Conservation (phyloP, 2,329 filamentous ascomycete species). For the Malbranchea cinnamomea region DNA sequence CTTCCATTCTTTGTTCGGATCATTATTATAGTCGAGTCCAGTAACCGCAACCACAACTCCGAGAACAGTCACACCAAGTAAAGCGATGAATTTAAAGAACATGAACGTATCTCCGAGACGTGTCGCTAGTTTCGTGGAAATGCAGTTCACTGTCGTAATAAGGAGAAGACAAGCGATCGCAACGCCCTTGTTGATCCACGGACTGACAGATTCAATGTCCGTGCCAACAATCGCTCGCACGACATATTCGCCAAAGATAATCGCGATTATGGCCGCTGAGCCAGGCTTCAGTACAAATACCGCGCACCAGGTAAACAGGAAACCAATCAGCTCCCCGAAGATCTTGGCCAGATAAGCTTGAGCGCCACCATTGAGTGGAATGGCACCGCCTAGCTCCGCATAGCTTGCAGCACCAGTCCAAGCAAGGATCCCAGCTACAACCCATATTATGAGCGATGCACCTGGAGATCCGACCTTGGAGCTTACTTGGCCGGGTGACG, state of each 20-base stretch:
- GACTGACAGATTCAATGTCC: conserved; percentile 64
- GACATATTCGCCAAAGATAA: conserved; percentile 97
- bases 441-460: conserved; percentile 81
- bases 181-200: conserved; percentile 82
- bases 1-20: conserved; percentile 75
- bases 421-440: conserved; percentile 75
- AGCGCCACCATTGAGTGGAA: conserved; percentile 84
- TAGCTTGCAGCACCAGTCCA: conserved; percentile 96
- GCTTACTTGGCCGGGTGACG: conserved; percentile 84
- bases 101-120: conserved; percentile 84
- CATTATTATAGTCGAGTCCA: conserved; percentile 61
- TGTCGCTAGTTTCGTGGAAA: conserved; percentile 79
- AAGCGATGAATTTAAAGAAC: conserved; percentile 88
- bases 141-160: conserved; percentile 75
- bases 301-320: conserved; percentile 92
- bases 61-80: conserved; percentile 72
- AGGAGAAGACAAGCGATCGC: conserved; percentile 59
- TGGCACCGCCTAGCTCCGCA: conserved; percentile 87
- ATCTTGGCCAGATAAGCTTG: conserved; percentile 94
- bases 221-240: conserved; percentile 74
- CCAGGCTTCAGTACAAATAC: conserved; percentile 90
- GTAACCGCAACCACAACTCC: conserved; percentile 83
- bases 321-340: conserved; percentile 82
- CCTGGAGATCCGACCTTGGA: conserved; percentile 81
- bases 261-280: conserved; percentile 82